Evolutionary conservation across 2,329 filamentous ascomycete species (phyloP).

Genomic region (Pyricularia pennisetigena): DNA sequence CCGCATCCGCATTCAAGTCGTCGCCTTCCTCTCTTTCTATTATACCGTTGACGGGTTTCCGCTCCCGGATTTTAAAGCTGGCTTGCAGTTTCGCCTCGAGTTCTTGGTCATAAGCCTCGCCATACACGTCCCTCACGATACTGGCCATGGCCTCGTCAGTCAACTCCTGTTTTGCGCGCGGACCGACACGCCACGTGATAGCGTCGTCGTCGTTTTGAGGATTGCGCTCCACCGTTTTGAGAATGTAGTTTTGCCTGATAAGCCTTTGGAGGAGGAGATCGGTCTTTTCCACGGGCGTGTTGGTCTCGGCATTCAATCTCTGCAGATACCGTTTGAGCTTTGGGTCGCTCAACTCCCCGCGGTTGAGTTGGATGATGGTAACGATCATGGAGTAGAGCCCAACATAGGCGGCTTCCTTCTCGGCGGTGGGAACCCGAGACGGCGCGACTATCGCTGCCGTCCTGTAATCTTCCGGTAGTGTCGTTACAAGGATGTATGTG

Average conservation of each 20-base stretch:
- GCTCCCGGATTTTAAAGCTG: conserved; percentile 44
- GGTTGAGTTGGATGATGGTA: conserved; percentile 63
- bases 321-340: conserved; percentile 69
- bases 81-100: conserved; percentile 49
- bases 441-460: conserved; percentile 58
- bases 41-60: not conserved
- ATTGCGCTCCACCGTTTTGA: conserved; percentile 58
- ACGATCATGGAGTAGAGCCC: conserved; percentile 76
- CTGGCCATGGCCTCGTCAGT: conserved; percentile 65
- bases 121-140: conserved; percentile 55
- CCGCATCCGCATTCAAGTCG: not conserved
- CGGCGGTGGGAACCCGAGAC: conserved; percentile 51
- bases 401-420: conserved; percentile 68
- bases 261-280: conserved; percentile 66
- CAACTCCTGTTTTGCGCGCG: conserved; percentile 77
- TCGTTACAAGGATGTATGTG: conserved; percentile 68
- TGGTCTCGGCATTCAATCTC: conserved; percentile 65
- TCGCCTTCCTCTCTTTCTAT: not conserved
- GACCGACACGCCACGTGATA: conserved; percentile 75
- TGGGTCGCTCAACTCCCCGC: conserved; percentile 64
- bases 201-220: conserved; percentile 58
- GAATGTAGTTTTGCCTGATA: conserved; percentile 73
- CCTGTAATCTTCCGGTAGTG: conserved; percentile 59
- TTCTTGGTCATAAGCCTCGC: conserved; percentile 35
- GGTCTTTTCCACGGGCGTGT: conserved; percentile 44